These are phyloP conservation scores for Tetracladium setigerum DNA, from an alignment of 495 filamentous ascomycete species.

Conservation along the genomic window DNA sequence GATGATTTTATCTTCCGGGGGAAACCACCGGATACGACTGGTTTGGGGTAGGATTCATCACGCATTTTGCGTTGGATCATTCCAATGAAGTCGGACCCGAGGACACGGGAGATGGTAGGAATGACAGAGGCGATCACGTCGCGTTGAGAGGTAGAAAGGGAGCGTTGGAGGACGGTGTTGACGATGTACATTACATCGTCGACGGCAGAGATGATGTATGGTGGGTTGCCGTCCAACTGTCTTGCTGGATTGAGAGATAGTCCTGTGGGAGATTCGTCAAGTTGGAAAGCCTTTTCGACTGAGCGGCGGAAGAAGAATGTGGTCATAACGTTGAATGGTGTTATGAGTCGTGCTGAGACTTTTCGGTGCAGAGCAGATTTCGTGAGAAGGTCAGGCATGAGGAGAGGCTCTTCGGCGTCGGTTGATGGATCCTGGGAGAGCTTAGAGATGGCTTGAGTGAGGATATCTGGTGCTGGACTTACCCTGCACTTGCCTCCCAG, in stretches of 20 bases:
- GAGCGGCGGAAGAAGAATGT: constrained; percentile 95
- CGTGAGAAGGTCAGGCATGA: constrained; percentile 59
- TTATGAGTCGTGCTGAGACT: constrained; percentile 59
- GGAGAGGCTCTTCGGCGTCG: constrained; percentile 38
- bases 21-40: constrained; percentile 61
- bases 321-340: constrained; percentile 79
- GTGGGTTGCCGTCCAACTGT: constrained; percentile 62
- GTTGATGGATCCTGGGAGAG: constrained; percentile 35
- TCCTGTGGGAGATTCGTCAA: constrained; percentile 86
- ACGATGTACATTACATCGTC: constrained; percentile 99
- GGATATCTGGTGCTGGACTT: constrained; percentile 5
- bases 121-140: constrained; percentile 68
- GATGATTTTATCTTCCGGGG: constrained; percentile 81
- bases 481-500: constrained; percentile 63
- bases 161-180: constrained; percentile 79
- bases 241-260: constrained; percentile 65
- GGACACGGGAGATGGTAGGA: constrained; percentile 72
- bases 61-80: constrained; percentile 98
- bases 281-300: constrained; percentile 93
- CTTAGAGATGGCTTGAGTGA: constrained; percentile 12
- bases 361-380: constrained; percentile 73
- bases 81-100: constrained; percentile 87
- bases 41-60: constrained; percentile 82
- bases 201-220: constrained; percentile 90
- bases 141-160: constrained; percentile 76